Evolutionary conservation across 2,329 filamentous ascomycete genomes (phyloP).

Genomic region (Colletotrichum noveboracense): DNA sequence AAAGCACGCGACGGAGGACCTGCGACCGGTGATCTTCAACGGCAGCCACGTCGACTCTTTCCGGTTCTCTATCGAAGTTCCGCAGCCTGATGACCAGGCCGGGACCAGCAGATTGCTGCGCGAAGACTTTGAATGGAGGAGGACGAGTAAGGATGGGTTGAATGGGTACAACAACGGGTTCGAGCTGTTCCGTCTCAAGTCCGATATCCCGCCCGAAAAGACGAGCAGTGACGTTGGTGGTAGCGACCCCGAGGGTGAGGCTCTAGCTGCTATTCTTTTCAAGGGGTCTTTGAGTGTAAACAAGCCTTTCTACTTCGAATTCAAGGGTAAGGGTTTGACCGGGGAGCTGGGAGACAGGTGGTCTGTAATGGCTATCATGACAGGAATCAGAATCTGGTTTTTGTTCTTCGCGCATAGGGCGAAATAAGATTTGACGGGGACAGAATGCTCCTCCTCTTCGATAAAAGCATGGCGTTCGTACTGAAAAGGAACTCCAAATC

Average conservation of each 20-base stretch:
- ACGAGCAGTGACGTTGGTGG: not conserved
- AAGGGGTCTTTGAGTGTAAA: not conserved
- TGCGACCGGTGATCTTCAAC: not conserved
- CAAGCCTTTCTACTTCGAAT: not conserved
- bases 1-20: not conserved
- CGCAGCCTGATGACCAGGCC: not conserved
- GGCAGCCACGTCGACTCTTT: not conserved
- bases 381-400: not conserved
- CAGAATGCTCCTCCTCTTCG: fast-evolving
- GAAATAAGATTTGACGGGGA: not conserved
- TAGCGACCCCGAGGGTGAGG: not conserved
- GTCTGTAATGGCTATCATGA: not conserved
- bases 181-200: not conserved
- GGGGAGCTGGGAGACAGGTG: not conserved
- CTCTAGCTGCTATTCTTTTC: not conserved
- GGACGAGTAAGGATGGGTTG: not conserved
- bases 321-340: not conserved
- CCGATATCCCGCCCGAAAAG: not conserved
- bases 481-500: too few relatives aligned
- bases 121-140: not conserved
- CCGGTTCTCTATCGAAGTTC: not conserved
- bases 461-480: too few relatives aligned
- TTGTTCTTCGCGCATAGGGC: not conserved
- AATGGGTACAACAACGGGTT: not conserved
- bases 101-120: not conserved